Percentiles rank a stretch among this genome's conserved stretches.
These are phyloP conservation scores for Puccinia horiana DNA, from an alignment of 1,284 basidiomycete genomes.

Conservation along the genomic window DNA sequence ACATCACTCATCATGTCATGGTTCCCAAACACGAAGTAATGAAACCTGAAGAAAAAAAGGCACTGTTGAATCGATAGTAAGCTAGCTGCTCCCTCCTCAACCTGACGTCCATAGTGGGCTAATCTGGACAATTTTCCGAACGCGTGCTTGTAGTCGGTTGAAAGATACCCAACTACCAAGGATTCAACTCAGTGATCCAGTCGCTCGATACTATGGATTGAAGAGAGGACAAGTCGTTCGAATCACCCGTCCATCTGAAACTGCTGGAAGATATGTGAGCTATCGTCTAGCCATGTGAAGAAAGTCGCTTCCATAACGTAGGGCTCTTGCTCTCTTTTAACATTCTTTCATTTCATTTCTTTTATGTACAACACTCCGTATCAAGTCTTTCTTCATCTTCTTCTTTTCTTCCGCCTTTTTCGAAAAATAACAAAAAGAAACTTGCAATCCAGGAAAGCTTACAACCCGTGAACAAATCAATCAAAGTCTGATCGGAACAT, in stretches of 20 bases:
- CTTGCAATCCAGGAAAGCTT: no score
- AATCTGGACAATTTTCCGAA: not conserved
- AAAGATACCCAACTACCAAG: slow-evolving; percentile 98
- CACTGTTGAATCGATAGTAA: slow-evolving; percentile 87
- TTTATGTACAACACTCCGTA: no score
- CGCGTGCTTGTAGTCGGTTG: slow-evolving; percentile 69
- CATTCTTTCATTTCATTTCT: not conserved
- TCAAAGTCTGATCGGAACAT: no score
- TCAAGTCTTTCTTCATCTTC: no score
- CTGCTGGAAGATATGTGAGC: slow-evolving; percentile 88
- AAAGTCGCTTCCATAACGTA: not conserved
- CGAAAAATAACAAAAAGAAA: no score
- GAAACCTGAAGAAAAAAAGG: slow-evolving; percentile 79
- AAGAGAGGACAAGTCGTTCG: slow-evolving; percentile 95
- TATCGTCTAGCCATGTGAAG: slow-evolving; percentile 68
- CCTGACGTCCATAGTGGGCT: slow-evolving; percentile 35
- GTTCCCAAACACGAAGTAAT: slow-evolving; percentile 93
- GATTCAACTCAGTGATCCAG: slow-evolving; percentile 92
- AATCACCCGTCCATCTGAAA: slow-evolving; percentile 95
- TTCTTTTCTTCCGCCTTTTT: no score
- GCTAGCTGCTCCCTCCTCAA: slow-evolving; percentile 62
- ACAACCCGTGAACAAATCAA: no score
- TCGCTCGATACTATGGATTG: slow-evolving; percentile 95
- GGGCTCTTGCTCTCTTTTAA: not conserved
- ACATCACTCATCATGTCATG: slow-evolving; percentile 88